A percentile compares a stretch with the other conserved stretches of the same genome.
phyloP scores from a whole-genome alignment of 1,284 basidiomycete species.

The Ganoderma lucidum region DNA sequence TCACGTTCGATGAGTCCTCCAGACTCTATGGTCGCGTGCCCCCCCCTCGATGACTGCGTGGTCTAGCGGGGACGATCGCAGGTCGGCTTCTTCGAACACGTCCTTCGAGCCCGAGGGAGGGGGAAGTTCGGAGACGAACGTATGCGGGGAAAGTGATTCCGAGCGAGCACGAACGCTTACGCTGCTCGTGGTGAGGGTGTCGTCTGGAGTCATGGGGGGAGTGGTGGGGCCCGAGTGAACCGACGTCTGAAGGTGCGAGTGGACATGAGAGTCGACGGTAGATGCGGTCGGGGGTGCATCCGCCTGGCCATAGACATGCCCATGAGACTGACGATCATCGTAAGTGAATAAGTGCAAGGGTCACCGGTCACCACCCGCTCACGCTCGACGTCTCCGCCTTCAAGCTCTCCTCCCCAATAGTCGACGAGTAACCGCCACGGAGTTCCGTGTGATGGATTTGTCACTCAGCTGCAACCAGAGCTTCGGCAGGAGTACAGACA shows the following conservation, averaged over 20 bases:
- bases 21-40: conserved; percentile 13
- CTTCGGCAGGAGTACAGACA: too few relatives aligned
- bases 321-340: conserved; percentile 44
- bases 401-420: too few relatives aligned
- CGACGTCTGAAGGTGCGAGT: conserved; percentile 30
- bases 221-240: conserved; percentile 31
- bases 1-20: conserved; percentile 32
- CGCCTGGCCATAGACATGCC: conserved; percentile 34
- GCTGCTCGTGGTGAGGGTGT: conserved; percentile 40
- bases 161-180: conserved; percentile 33
- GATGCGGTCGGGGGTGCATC: conserved; percentile 24
- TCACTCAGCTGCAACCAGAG: too few relatives aligned
- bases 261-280: conserved; percentile 26
- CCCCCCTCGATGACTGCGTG: conserved; percentile 1
- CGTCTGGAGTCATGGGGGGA: conserved; percentile 45
- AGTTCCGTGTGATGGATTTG: too few relatives aligned
- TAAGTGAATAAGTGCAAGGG: too few relatives aligned
- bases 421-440: too few relatives aligned
- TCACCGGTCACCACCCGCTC: too few relatives aligned
- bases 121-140: conserved; percentile 32
- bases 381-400: too few relatives aligned
- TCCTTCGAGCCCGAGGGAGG: conserved; percentile 27
- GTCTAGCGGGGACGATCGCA: not conserved
- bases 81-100: conserved; percentile 19
- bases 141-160: conserved; percentile 33